Evolutionary conservation across 176 grass and related monocot species (phyloP).

Genomic region (Alopecurus myosuroides): DNA sequence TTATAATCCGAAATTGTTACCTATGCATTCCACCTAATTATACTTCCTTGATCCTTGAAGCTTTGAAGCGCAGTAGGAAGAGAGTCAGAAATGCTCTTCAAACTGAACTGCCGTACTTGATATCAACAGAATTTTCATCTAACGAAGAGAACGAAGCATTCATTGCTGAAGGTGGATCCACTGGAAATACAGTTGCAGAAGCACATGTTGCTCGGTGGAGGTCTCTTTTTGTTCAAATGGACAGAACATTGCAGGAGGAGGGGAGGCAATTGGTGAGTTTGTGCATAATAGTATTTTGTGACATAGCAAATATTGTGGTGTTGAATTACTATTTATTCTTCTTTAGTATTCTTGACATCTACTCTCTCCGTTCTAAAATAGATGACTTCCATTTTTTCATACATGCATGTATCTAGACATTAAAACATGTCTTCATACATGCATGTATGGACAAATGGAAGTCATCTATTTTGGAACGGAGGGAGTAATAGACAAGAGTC

Average conservation of each 20-base stretch:
- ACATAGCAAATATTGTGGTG: neutral
- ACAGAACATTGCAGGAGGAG: constrained; percentile 79
- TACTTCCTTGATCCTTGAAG: constrained; percentile 34
- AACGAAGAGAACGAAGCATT: constrained; percentile 59
- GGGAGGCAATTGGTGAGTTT: constrained; percentile 75
- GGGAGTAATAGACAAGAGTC: neutral
- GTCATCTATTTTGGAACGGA: too few relatives aligned
- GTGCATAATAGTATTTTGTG: neutral
- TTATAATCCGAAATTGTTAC: neutral
- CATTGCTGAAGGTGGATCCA: constrained; percentile 17
- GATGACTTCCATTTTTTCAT: too few relatives aligned
- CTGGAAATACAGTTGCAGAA: constrained; percentile 48
- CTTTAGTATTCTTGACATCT: neutral
- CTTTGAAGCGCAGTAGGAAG: constrained; percentile 72
- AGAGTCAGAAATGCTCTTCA: constrained; percentile 73
- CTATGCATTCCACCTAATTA: neutral
- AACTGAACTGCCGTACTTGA: constrained; percentile 79
- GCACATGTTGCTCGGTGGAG: constrained; percentile 76
- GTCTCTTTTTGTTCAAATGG: constrained; percentile 89
- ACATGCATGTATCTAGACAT: too few relatives aligned
- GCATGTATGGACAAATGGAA: too few relatives aligned
- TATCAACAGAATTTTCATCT: constrained; percentile 72
- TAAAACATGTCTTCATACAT: too few relatives aligned
- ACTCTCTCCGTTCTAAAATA: too few relatives aligned
- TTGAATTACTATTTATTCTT: neutral